Base-by-base conservation (phyloP, 495 filamentous ascomycete genomes). In the Penicillium macrosclerotiorum region DNA sequence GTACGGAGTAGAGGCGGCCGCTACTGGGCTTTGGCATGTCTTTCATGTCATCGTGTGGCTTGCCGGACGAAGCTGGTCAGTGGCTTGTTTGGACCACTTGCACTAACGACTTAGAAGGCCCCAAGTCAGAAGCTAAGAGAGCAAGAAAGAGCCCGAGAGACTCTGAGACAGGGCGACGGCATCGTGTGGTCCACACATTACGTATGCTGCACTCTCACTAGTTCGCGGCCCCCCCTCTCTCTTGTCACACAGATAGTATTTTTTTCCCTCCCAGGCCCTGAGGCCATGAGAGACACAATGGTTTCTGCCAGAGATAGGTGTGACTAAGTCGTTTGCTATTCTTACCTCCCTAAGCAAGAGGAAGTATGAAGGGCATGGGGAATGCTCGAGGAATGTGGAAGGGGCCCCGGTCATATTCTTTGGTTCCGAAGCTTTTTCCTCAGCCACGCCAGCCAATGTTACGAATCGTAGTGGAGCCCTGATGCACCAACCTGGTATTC, bases 61-160 rank as follows among this genome's bases (percentile, higher is more conserved):
- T 27, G 18, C 35, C 35, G 44, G 27, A 30, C n/a, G n/a, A 37
- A 48, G 30, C 20, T 30, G 5, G 0, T 33, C 14, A 37, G 48
- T 51, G 48, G 48, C 48, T 51, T 45, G 42, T 45, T 52, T 34
- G 19, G 30, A 41, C 20, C n/a, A 42, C 36, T n/a, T n/a, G n/a
- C n/a, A n/a, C n/a, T n/a, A n/a, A n/a, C n/a, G n/a, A n/a, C n/a
- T n/a, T n/a, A n/a, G n/a, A n/a, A n/a, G n/a, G n/a, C n/a, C n/a
- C n/a, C n/a, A n/a, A n/a, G n/a, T n/a, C n/a, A n/a, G n/a, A n/a
- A n/a, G n/a, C n/a, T n/a, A n/a, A n/a, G n/a, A n/a, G n/a, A n/a
- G n/a, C n/a, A n/a, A n/a, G n/a, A n/a, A n/a, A n/a, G n/a, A n/a
- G n/a, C n/a, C n/a, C n/a, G n/a, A n/a, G n/a, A n/a, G 39, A 34